Percentiles rank a stretch among this genome's conserved stretches.
These are phyloP conservation scores for Solanum rostratum DNA, from an alignment of 257 asterid genomes.

Conservation along the genomic window DNA sequence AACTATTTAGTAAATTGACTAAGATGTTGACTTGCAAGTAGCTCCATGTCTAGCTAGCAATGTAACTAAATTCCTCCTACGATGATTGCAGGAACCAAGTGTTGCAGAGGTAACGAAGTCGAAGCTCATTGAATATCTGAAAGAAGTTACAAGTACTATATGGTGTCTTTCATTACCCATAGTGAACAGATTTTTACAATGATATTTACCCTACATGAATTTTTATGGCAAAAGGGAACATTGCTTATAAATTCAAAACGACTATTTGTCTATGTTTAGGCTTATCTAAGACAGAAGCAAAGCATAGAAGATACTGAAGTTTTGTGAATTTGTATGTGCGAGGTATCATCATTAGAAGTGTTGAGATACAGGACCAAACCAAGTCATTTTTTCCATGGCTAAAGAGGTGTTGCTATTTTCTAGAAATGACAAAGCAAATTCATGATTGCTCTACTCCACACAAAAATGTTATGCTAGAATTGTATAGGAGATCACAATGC, in stretches of 20 bases:
- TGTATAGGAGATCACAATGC: neutral
- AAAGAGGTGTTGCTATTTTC: constrained; percentile 52
- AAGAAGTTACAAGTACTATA: constrained; percentile 63
- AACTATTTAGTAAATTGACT: neutral
- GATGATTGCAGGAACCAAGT: constrained; percentile 49
- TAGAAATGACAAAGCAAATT: constrained; percentile 42
- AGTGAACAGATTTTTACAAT: neutral
- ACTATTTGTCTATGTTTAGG: neutral
- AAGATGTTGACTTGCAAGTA: neutral
- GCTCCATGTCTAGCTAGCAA: neutral
- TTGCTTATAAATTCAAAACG: neutral
- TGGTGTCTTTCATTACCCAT: neutral
- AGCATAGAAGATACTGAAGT: neutral
- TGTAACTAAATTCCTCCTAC: neutral
- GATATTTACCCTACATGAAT: neutral
- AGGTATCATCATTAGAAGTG: constrained; percentile 71
- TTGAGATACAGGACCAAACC: constrained; percentile 83
- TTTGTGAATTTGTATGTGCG: constrained; percentile 6
- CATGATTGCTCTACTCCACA: constrained; percentile 1
- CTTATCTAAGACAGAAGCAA: neutral
- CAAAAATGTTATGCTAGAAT: neutral
- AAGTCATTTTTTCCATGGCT: constrained; percentile 73
- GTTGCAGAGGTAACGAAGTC: constrained; percentile 47
- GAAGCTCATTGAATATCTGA: constrained; percentile 67
- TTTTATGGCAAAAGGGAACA: neutral